Base-by-base conservation (phyloP, 805 yeast genomes). In the Komagataella populi region DNA sequence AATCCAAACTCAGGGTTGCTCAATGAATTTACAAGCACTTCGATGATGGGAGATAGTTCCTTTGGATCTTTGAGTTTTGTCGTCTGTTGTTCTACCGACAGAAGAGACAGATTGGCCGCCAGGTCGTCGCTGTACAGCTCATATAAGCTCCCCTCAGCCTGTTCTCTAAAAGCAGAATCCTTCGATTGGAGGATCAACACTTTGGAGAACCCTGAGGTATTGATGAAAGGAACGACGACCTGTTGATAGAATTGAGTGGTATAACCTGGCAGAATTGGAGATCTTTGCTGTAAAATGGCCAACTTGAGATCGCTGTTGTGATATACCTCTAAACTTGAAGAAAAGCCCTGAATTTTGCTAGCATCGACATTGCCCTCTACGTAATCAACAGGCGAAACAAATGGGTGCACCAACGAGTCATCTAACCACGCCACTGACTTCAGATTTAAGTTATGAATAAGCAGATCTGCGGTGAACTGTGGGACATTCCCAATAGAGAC, bases 401-500 rank as follows among this genome's bases (percentile, higher is more conserved):
- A 87, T 2, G 98, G 96, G 60, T 84, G 86, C 6, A 89, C 64
- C 55, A 70, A 77, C 2, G 69, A 63, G 50, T 81, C 81, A 58
- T 84, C 84, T 24, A 90, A 65, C 14, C 76, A 60, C 8, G 76
- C 80, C 3, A 83, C 70, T 44, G 75, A 76, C 52, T 64, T 55
- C 53, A 83, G 76, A 4, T 70, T 71, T 22, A 76, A 66, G n/a
- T 82, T 78, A 58, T 83, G 84, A 7, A 89, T 70, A 23, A 91
- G 66, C 30, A 90, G 69, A 63, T 90, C 98, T 5, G 77, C 64
- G 0, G 90, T 67, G 49, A 91, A 68, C 63, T 93, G 99, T 0
- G 98, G 95, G 3, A 89, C 84, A 59, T 91, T 93, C 6, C 96
- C 98, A 5, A 87, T 76, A 3, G 96, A 80, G 0, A 93, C 84